Conservation (phyloP, 2,329 filamentous ascomycete species). For the Escovopsis sp. region DNA sequence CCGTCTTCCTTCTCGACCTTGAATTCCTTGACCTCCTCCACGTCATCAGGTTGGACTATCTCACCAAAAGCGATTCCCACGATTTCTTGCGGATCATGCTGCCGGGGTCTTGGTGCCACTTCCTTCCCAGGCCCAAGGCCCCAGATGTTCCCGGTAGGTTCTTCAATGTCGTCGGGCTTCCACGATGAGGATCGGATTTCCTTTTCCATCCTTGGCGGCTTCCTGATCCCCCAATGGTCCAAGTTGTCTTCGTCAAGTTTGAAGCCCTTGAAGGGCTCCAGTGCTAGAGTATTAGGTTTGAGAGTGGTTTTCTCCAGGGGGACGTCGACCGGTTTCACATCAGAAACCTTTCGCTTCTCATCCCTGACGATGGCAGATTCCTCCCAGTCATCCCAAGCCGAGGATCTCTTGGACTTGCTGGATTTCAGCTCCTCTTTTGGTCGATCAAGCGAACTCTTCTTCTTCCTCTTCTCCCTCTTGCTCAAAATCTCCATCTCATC, state of each 20-base stretch:
- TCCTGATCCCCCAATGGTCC: conserved; percentile 40
- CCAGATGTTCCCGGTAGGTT: conserved; percentile 28
- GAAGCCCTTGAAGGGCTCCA: conserved; percentile 18
- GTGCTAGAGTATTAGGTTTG: conserved; percentile 14
- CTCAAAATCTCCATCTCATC: not conserved
- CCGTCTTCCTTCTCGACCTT: conserved; percentile 26
- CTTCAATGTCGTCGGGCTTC: conserved; percentile 28
- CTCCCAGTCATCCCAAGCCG: conserved; percentile 13
- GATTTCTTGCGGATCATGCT: conserved; percentile 34
- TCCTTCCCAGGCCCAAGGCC: conserved; percentile 17
- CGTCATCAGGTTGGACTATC: conserved; percentile 30
- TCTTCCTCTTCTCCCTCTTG: conserved; percentile 10
- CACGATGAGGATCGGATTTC: conserved; percentile 16
- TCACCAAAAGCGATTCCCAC: conserved; percentile 31
- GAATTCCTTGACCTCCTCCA: conserved; percentile 26
- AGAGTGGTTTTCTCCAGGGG: conserved; percentile 9
- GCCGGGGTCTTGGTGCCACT: no score
- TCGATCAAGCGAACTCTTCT: conserved; percentile 10
- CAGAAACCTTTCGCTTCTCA: conserved; percentile 29
- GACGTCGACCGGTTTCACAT: conserved; percentile 23
- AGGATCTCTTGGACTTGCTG: conserved; percentile 10
- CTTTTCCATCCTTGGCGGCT: conserved; percentile 29
- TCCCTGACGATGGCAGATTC: conserved; percentile 12
- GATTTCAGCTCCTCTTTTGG: conserved; percentile 9
- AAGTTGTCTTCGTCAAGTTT: conserved; percentile 39